These are phyloP conservation scores for Dinochytrium kinnereticum DNA, from an alignment of 371 early-diverging fungal genomes.

Conservation along the genomic window DNA sequence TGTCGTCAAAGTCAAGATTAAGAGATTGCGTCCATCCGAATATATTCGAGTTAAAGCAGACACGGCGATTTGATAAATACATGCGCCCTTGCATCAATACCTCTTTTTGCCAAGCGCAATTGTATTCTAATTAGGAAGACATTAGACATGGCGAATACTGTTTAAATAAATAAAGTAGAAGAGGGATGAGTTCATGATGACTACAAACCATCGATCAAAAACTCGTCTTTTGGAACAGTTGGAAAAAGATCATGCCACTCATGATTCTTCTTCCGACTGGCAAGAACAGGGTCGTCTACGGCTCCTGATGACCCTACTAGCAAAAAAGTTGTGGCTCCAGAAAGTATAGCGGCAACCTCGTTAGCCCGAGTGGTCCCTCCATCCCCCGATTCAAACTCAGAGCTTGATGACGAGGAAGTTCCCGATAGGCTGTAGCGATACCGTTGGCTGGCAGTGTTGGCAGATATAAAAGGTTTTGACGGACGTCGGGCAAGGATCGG, in stretches of 20 bases:
- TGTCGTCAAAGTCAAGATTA: constrained; percentile 40
- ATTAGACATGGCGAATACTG: neutral
- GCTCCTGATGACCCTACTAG: too few species aligned
- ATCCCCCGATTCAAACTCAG: neutral
- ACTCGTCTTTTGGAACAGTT: constrained; percentile 32
- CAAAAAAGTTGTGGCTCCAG: neutral
- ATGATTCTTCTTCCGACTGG: constrained; percentile 39
- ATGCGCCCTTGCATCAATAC: constrained; percentile 52
- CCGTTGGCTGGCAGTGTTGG: neutral
- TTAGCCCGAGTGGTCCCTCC: neutral
- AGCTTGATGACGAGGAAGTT: neutral
- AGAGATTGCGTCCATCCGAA: constrained; percentile 50
- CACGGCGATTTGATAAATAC: constrained; percentile 39
- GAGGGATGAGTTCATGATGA: neutral
- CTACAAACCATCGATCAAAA: constrained; percentile 45
- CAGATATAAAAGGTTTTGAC: neutral
- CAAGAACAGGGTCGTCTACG: constrained; percentile 1
- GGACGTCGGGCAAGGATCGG: neutral
- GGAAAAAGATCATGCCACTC: constrained; percentile 54
- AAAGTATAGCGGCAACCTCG: constrained; percentile 12
- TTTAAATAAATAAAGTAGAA: neutral
- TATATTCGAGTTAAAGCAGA: constrained; percentile 52
- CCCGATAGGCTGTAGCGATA: neutral
- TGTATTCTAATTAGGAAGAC: constrained; percentile 33
- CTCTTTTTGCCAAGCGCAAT: constrained; percentile 58